Evolutionary conservation across 2,329 filamentous ascomycete species (phyloP).

Genomic region (Sclerotinia nivalis): DNA sequence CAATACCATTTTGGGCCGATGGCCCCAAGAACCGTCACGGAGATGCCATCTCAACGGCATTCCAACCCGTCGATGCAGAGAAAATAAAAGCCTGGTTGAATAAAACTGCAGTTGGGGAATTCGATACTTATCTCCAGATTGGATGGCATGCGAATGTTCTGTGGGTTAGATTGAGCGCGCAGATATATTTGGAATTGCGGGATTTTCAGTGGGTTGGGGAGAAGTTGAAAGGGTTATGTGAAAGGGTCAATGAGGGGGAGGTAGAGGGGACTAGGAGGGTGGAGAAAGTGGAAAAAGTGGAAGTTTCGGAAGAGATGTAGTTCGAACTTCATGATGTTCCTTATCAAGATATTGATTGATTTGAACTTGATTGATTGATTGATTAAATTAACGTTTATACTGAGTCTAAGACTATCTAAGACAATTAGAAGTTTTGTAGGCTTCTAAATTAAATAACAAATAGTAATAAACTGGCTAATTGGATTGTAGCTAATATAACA

Average conservation of each 20-base stretch:
- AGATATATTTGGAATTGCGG: constrained; percentile 74
- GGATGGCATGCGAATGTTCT: constrained; percentile 58
- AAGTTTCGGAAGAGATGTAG: background rate
- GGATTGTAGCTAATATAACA: too few species aligned
- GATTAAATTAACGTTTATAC: too few species aligned
- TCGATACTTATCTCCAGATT: constrained; percentile 65
- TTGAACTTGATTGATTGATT: too few species aligned
- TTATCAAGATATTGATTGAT: background rate
- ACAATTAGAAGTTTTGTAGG: too few species aligned
- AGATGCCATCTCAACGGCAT: constrained; percentile 35
- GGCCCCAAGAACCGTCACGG: constrained; percentile 28
- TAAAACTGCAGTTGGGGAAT: constrained; percentile 48
- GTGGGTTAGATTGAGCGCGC: constrained; percentile 75
- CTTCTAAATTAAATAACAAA: too few species aligned
- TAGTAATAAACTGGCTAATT: too few species aligned
- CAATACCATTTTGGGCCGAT: constrained; percentile 48
- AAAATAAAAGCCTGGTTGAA: constrained; percentile 59
- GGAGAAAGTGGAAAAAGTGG: background rate
- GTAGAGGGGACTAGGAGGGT: constrained; percentile 4
- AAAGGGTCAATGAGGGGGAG: constrained; percentile 46
- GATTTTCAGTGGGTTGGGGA: constrained; percentile 73
- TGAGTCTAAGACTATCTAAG: too few species aligned
- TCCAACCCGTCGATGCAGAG: constrained; percentile 46
- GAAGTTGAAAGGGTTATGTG: constrained; percentile 48
- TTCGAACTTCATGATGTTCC: background rate